Base-by-base conservation (phyloP, 768 basidiomycete genomes). In the Cyclocybe cylindracea region DNA sequence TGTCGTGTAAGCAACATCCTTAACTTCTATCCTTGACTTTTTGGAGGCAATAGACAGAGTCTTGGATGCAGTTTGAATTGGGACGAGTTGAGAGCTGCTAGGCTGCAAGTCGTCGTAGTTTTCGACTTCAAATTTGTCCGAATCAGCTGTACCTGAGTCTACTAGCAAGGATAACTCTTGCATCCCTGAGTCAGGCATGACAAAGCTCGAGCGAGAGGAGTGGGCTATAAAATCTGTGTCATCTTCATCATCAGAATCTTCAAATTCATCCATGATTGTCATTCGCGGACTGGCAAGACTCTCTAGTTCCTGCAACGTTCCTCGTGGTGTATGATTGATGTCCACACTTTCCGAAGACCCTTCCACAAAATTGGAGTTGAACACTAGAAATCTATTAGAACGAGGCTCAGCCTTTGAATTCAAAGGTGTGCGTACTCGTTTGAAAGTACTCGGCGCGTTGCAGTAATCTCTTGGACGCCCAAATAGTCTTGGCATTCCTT, bases 381-480 rank as follows among this genome's bases (percentile, higher is more conserved):
- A 89, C 89, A 91, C 89, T 91, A 50, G 2, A 41, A 50, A 37
- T 24, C 4, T 5, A 7, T 44, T 37, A 18, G 14, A 32, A 47
- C 40, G 54, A 44, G 39, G 14, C 44, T 14, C 39, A 7, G 16
- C 24, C 5, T 37, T 24, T 50, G n/a, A 7, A 32, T 3, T 32
- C 39, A 36, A 31, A 4, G 7, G 19, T 32, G 13, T 24, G 45
- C 75, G 49, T 60, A 90, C 89, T 92, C 4, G 83, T 80, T 50
- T 84, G 73, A 59, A 94, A 94, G 65, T 94, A 93, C 32, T 90
- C 88, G 4, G 86, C 82, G 51, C 92, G 71, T 56, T 77, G 72
- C 6, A 94, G 74, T 39, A 94, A 61, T 60, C 77, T 82, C 57
- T 79, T 82, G 39, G 83, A 82, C 1, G 91, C 91, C 64, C 82